Conservation (phyloP, 2,329 filamentous ascomycete species). For the Raffaelea albimanens region DNA sequence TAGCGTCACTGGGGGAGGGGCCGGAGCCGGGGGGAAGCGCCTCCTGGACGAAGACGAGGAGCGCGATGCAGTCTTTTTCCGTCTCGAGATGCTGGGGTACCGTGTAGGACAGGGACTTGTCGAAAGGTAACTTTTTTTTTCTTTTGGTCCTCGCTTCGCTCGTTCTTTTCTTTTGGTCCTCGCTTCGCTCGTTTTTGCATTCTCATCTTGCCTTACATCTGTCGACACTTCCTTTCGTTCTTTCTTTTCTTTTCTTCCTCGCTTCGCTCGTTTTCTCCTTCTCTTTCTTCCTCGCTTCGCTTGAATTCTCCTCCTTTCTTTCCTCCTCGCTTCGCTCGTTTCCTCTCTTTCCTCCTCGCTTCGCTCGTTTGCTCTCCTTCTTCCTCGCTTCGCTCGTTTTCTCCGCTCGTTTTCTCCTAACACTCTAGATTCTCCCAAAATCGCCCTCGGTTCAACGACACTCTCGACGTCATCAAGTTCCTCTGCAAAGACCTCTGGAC, state of each 20-base stretch:
- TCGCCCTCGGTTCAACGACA: constrained; percentile 80
- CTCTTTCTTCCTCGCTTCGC: too few relatives aligned
- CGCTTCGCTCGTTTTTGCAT: too few relatives aligned
- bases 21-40: constrained; percentile 16
- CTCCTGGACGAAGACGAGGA: constrained; percentile 67
- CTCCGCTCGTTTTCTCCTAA: not conserved
- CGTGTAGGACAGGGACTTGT: constrained; percentile 86
- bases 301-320: too few relatives aligned
- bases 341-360: not conserved
- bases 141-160: not conserved
- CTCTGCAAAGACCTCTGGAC: constrained; percentile 98
- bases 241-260: not conserved
- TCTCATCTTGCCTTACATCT: too few relatives aligned
- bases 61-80: constrained; percentile 73
- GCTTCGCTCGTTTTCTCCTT: too few relatives aligned
- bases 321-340: not conserved
- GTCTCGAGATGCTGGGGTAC: constrained; percentile 79
- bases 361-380: too few relatives aligned
- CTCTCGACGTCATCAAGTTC: constrained; percentile 95
- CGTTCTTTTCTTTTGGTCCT: not conserved
- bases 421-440: constrained; percentile 63
- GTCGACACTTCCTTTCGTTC: too few relatives aligned
- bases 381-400: too few relatives aligned
- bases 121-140: constrained; percentile 55
- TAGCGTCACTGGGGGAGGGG: constrained; percentile 10